These are phyloP conservation scores for Penicillium bovifimosum DNA, from an alignment of 495 filamentous ascomycete genomes.

Conservation along the genomic window DNA sequence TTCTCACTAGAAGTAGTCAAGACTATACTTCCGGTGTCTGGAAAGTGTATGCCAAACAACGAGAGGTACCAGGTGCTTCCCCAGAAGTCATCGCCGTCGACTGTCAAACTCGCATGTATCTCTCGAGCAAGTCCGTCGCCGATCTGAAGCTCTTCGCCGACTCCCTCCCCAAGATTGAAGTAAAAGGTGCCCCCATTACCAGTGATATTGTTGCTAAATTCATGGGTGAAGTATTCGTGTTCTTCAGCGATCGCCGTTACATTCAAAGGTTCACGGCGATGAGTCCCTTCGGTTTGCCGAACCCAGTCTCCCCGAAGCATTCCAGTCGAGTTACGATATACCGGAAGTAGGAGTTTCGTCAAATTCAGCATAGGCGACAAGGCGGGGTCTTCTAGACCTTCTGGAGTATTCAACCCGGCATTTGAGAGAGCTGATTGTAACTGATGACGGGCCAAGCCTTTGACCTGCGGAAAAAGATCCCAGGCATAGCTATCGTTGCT, in stretches of 20 bases:
- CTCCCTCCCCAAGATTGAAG: constrained; percentile 41
- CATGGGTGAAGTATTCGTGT: constrained; percentile 46
- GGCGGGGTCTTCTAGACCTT: constrained; percentile 35
- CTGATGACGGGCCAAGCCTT: constrained; percentile 50
- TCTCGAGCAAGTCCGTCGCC: constrained; percentile 46
- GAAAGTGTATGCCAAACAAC: constrained; percentile 79
- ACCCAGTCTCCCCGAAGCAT: constrained; percentile 73
- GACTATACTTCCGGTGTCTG: constrained; percentile 65
- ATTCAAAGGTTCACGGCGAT: constrained; percentile 43
- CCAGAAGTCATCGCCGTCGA: constrained; percentile 62
- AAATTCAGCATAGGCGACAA: constrained; percentile 36
- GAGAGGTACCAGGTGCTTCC: constrained; percentile 69
- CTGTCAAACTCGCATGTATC: constrained; percentile 57
- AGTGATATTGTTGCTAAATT: constrained; percentile 65
- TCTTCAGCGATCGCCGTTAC: constrained; percentile 44
- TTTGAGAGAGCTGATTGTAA: constrained; percentile 39
- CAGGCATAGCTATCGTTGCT: constrained; percentile 70
- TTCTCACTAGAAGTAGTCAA: constrained; percentile 88
- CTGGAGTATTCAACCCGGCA: constrained; percentile 30
- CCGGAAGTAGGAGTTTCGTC: constrained; percentile 39
- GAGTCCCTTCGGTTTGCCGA: constrained; percentile 41
- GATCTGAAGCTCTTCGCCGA: constrained; percentile 29
- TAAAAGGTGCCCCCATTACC: constrained; percentile 46
- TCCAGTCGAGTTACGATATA: constrained; percentile 81
- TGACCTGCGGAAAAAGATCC: constrained; percentile 53